Evolutionary conservation across 129 eudicot species (phyloP), one percentile per base, ranked within the genome.

Genomic region (Lactuca sativa): DNA sequence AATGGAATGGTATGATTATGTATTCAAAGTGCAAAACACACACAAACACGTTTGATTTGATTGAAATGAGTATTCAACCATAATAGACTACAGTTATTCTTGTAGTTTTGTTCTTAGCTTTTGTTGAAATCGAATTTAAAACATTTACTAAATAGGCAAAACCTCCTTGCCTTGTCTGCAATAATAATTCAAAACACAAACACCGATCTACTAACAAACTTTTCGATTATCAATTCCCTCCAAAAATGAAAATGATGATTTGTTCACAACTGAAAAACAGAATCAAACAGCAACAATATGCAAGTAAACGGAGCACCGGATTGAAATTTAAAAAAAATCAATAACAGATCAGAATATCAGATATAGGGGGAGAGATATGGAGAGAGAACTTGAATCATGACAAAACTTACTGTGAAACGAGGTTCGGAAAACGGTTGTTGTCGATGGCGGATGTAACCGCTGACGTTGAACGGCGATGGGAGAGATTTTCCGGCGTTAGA

Each of bases 371-470:
- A 18, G 7, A 52, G 40, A 38, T 2, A 41, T 41, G 7, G n/a
- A 44, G n/a, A 44, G 52, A 3, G 12, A 60, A 40, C 3, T n/a
- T 9, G 43, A 64, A 62, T 63, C 51, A 1, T 7, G 4, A 18
- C 16, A 18, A 14, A 70, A 55, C 77, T 62, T 68, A 76, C 72
- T 37, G 56, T 37, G 62, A 51, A 61, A 52, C 31, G 33, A 44
- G 52, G 18, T 41, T 37, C 49, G 14, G 21, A 21, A 60, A 48
- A 61, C 61, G 66, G 74, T 17, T 55, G 21, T 7, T 3, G 13
- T n/a, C 37, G 30, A 62, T 56, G 56, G 25, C 34, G 77, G 38
- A 37, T 9, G 47, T 59, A 36, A 36, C 12, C 25, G 52, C 33
- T 8, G 72, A 10, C 31, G 63, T 6, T 67, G 34, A 11, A 49